Evolutionary conservation across 2,329 filamentous ascomycete genomes (phyloP).

Genomic region (Shiraia sp.): DNA sequence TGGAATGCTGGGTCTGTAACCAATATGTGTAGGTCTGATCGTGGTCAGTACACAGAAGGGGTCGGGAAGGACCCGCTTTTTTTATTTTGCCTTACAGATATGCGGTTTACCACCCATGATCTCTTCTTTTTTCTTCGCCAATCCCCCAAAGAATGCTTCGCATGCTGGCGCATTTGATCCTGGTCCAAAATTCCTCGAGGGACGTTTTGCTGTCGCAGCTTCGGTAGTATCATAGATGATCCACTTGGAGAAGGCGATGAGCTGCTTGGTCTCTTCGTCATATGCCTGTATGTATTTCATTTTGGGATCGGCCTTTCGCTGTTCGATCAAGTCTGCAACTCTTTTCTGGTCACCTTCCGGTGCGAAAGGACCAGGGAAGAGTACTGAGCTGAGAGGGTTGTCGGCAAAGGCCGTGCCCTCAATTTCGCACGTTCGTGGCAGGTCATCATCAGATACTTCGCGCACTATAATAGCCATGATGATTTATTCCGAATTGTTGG

Average conservation of each 20-base stretch:
- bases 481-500: too few species aligned
- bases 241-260: constrained; percentile 37
- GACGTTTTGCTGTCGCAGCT: constrained; percentile 10
- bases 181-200: constrained; percentile 14
- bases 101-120: constrained; percentile 25
- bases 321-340: constrained; percentile 9
- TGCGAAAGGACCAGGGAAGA: constrained; percentile 33
- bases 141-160: constrained; percentile 22
- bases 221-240: constrained; percentile 27
- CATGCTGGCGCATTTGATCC: constrained; percentile 30
- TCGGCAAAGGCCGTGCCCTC: constrained; percentile 25
- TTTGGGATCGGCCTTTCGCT: constrained; percentile 17
- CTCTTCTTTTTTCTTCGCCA: constrained; percentile 21
- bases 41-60: not conserved
- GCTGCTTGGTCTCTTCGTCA: constrained; percentile 26
- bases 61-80: not conserved
- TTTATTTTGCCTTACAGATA: constrained; percentile 23
- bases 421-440: constrained; percentile 26
- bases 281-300: constrained; percentile 25
- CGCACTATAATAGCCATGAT: constrained; percentile 29
- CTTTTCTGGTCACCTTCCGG: constrained; percentile 11
- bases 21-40: constrained; percentile 32
- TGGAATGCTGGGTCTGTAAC: constrained; percentile 31
- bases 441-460: constrained; percentile 26
- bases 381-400: constrained; percentile 17